Base-by-base conservation (phyloP, 352 stramenopile species). In the Phytophthora kernoviae region DNA sequence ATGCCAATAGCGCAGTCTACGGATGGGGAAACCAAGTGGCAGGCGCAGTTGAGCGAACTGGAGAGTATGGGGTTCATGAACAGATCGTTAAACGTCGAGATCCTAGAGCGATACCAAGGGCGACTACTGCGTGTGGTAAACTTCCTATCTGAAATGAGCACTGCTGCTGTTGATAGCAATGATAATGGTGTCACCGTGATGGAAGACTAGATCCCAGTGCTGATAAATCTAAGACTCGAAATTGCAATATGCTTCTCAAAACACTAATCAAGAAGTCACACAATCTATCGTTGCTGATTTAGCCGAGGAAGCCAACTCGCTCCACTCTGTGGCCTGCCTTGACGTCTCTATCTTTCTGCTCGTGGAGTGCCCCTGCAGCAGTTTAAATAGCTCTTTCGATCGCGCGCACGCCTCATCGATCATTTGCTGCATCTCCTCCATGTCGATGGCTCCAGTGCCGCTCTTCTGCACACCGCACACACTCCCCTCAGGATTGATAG, bases 111-210 rank as follows among this genome's bases (percentile, higher is more conserved):
- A 32, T 94, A 96, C 58, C 85, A 93, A 55, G 85, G 85, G 11
- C 80, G 87, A 1, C 54, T 96, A 49, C 58, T 94, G 24, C 80
- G 85, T n/a, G 85, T 93, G 3, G 84, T 96, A 26, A 94, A 94
- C 41, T 90, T 80, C 46, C 58, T 96, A 45, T 92, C 85, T 8
- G 85, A 93, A 60, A 68, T 91, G 61, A 53, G 46, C 21, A 45
- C 46, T 15, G 36, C 33, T 14, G 15, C 33, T 40, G 33, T 14
- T 43, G 47, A 64, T 50, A 47, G 48, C 39, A 36, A 39, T 36
- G 52, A 44, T 21, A 60, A 41, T 24, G 56, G 47, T 8, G 47
- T 83, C 24, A 58, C 64, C 7, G 65, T 77, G 33, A 79, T 81
- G 66, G 65, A 84, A 45, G 68, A 84, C 18, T 86, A 63, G 60